Evolutionary conservation across 495 filamentous ascomycete genomes (phyloP).

Genomic region (Aspergillus indologenus): DNA sequence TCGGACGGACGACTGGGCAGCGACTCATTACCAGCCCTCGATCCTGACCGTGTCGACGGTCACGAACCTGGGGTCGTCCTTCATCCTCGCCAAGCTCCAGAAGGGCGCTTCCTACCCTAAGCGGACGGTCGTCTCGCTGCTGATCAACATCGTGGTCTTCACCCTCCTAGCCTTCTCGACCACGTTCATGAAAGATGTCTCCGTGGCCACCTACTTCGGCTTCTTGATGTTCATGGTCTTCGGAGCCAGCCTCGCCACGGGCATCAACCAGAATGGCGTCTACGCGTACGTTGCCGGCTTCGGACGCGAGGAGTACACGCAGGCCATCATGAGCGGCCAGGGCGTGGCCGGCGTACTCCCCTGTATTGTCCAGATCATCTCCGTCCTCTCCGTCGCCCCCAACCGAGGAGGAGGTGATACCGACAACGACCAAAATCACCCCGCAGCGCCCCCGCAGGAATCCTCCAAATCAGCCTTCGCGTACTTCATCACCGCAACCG

Average conservation of each 20-base stretch:
- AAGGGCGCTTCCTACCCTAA: conserved; percentile 75
- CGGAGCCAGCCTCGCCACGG: conserved; percentile 69
- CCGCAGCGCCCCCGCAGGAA: conserved; percentile 21
- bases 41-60: conserved; percentile 83
- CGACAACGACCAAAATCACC: not conserved
- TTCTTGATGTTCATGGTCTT: conserved; percentile 87
- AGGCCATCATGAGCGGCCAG: conserved; percentile 95
- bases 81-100: conserved; percentile 76
- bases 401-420: conserved; percentile 12
- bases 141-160: conserved; percentile 71
- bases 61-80: conserved; percentile 70
- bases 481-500: conserved; percentile 88
- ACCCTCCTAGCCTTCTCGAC: conserved; percentile 78
- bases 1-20: conserved; percentile 62
- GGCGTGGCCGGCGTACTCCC: conserved; percentile 90
- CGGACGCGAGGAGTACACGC: conserved; percentile 79
- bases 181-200: conserved; percentile 54
- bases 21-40: conserved; percentile 78
- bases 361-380: conserved; percentile 76
- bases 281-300: conserved; percentile 90
- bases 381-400: conserved; percentile 66
- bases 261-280: conserved; percentile 87
- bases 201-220: conserved; percentile 64
- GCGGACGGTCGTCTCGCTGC: conserved; percentile 70
- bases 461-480: conserved; percentile 72